A percentile compares a stretch with the other conserved stretches of the same genome.
These are phyloP conservation scores for Thraustotheca clavata DNA, from an alignment of 352 stramenopile genomes.

Conservation along the genomic window DNA sequence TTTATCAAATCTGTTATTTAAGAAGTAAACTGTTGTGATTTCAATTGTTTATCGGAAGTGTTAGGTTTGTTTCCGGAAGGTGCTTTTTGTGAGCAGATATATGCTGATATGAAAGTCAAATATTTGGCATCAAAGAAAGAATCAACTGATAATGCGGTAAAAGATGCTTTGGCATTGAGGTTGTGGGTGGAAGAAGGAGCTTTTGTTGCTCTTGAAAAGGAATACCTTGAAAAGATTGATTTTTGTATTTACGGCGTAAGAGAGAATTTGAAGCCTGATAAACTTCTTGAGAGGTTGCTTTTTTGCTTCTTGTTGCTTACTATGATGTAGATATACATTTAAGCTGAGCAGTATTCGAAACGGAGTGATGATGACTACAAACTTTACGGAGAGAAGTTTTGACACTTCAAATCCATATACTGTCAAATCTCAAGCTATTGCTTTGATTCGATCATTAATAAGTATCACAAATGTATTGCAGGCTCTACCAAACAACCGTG, in stretches of 20 bases:
- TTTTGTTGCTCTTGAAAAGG: slow-evolving; percentile 34
- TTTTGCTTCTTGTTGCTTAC: not conserved
- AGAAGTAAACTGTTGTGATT: slow-evolving; percentile 22
- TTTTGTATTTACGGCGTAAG: slow-evolving; percentile 33
- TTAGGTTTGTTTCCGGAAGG: slow-evolving; percentile 32
- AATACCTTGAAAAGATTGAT: slow-evolving; percentile 29
- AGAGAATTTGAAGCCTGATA: slow-evolving; percentile 20
- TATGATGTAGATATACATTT: slow-evolving; percentile 31
- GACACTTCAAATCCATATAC: slow-evolving; percentile 31
- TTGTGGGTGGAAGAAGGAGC: slow-evolving; percentile 37
- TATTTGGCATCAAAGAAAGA: slow-evolving; percentile 30
- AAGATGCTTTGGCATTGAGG: slow-evolving; percentile 28
- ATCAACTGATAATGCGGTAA: slow-evolving; percentile 16
- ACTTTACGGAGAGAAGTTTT: slow-evolving; percentile 25
- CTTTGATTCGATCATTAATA: slow-evolving; percentile 37
- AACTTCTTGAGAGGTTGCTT: slow-evolving; percentile 33
- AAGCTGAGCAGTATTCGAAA: slow-evolving; percentile 24
- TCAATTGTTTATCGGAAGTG: not conserved
- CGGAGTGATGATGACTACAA: slow-evolving; percentile 27
- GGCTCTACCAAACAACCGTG: slow-evolving; percentile 28
- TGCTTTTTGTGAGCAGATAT: slow-evolving; percentile 31
- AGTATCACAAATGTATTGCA: slow-evolving; percentile 37
- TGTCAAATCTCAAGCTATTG: slow-evolving; percentile 34
- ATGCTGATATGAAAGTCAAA: slow-evolving; percentile 37
- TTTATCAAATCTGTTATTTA: slow-evolving; percentile 41